A percentile compares a stretch with the other conserved stretches of the same genome.
These are phyloP conservation scores for Fusarium sp. DNA, from an alignment of 2,329 filamentous ascomycete genomes.

Conservation along the genomic window DNA sequence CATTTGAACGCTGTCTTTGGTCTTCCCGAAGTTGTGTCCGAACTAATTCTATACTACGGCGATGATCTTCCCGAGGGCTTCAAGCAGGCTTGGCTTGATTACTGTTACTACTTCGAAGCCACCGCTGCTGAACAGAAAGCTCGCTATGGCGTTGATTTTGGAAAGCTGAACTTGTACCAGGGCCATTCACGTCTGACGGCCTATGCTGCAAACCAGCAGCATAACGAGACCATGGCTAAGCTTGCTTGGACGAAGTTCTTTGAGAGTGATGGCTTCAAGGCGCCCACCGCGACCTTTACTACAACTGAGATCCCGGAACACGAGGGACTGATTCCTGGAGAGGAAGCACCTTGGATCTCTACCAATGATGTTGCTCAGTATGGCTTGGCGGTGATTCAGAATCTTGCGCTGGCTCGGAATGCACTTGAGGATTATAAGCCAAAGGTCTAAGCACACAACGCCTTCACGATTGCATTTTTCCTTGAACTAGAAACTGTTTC, in stretches of 20 bases:
- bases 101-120: constrained; percentile 69
- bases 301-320: constrained; percentile 57
- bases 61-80: constrained; percentile 62
- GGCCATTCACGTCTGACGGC: constrained; percentile 70
- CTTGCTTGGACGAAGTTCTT: constrained; percentile 69
- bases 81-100: constrained; percentile 68
- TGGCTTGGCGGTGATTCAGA: constrained; percentile 68
- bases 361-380: constrained; percentile 70
- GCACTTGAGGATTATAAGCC: constrained; percentile 26
- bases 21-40: constrained; percentile 67
- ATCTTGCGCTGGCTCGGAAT: constrained; percentile 57
- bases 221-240: constrained; percentile 61
- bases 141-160: constrained; percentile 64
- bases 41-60: constrained; percentile 64
- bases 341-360: constrained; percentile 68
- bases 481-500: too few species aligned
- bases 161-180: constrained; percentile 63
- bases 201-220: constrained; percentile 59
- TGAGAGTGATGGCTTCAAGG: constrained; percentile 58
- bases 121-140: constrained; percentile 61
- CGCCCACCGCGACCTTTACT: constrained; percentile 52
- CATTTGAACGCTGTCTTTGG: constrained; percentile 71
- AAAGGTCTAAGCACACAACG: neutral
- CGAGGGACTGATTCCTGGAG: constrained; percentile 59
- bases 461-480: neutral